phyloP scores from a whole-genome alignment of 2,329 filamentous ascomycete genomes.

The Teratosphaeria epicoccoides region DNA sequence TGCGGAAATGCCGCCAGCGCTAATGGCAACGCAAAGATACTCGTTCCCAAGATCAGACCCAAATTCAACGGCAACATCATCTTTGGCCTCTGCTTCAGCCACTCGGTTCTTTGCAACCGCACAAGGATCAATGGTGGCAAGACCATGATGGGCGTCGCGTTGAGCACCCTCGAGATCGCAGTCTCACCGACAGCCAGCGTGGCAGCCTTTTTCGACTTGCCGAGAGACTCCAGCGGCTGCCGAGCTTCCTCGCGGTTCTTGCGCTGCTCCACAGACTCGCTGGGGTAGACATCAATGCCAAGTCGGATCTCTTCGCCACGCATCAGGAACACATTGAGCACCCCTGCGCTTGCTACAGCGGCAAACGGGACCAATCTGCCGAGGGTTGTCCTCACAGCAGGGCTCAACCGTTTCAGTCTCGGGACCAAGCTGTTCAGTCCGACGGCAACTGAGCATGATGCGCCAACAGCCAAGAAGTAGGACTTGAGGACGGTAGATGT shows the following conservation, averaged over 20 bases:
- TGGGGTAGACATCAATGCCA: slow-evolving; percentile 87
- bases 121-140: slow-evolving; percentile 81
- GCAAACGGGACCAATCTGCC: slow-evolving; percentile 90
- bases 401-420: slow-evolving; percentile 64
- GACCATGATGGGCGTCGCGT: slow-evolving; percentile 95
- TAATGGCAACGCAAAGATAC: slow-evolving; percentile 76
- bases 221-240: slow-evolving; percentile 46
- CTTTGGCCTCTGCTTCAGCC: slow-evolving; percentile 66
- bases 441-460: slow-evolving; percentile 86
- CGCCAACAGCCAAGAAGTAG: slow-evolving; percentile 82
- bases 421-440: slow-evolving; percentile 86
- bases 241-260: slow-evolving; percentile 36
- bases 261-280: slow-evolving; percentile 60
- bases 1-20: slow-evolving; percentile 90
- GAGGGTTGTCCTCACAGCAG: slow-evolving; percentile 64
- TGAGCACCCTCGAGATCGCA: slow-evolving; percentile 79
- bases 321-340: slow-evolving; percentile 95
- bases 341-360: slow-evolving; percentile 82
- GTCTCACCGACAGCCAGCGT: slow-evolving; percentile 87
- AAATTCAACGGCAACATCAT: slow-evolving; percentile 76
- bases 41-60: slow-evolving; percentile 74
- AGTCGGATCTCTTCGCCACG: slow-evolving; percentile 86
- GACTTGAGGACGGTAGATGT: slow-evolving; percentile 73
- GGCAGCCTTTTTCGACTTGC: slow-evolving; percentile 80
- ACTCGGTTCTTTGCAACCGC: slow-evolving; percentile 69